Base-by-base conservation (phyloP, 805 yeast species). In the Lipomyces sp. region DNA sequence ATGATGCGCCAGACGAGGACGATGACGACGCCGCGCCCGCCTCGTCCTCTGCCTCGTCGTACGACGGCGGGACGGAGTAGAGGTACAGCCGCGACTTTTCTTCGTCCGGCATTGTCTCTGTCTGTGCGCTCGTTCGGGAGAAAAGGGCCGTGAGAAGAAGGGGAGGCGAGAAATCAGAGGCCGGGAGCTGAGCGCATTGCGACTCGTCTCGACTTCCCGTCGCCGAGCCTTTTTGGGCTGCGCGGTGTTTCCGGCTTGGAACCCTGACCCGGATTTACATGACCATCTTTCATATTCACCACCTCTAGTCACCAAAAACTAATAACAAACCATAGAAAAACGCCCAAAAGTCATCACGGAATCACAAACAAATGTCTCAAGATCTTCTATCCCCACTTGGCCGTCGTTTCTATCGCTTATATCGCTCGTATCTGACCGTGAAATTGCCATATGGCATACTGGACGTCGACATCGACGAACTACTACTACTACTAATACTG, bases 41-140 rank as follows among this genome's bases (percentile, higher is more conserved):
- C 10, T 29, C 55, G 26, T 53, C 57, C 19, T 53, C 53, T 8
- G 36, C 39, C 19, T 45, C 57, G 18, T 52, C 57, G 41, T 55
- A 55, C 29, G 59, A 50, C 21, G 59, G 59, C 18, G 59, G 59
- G 7, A 55, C 59, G n/a, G 59, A 55, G 35, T 55, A 55, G 7
- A 55, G 43, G 35, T 55, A 55, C 21, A 55, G 38, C 21, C 38
- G 35, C 32, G 54, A 28, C 26, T 55, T 55, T 26, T 55, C 59
- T 32, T 40, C 49, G 43, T 39, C 58, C 45, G 51, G 50, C 50
- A 39, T 39, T 16, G 18, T 39, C 11, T 36, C 16, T 19, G 42
- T 38, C 33, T 31, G 43, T n/a, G n/a, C n/a, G 26, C 43, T 31
- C 37, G n/a, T 8, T 35, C 16, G 31, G 22, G 18, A 13, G 38